phyloP scores from a whole-genome alignment of 2,329 filamentous ascomycete species.

The Didymella exigua region DNA sequence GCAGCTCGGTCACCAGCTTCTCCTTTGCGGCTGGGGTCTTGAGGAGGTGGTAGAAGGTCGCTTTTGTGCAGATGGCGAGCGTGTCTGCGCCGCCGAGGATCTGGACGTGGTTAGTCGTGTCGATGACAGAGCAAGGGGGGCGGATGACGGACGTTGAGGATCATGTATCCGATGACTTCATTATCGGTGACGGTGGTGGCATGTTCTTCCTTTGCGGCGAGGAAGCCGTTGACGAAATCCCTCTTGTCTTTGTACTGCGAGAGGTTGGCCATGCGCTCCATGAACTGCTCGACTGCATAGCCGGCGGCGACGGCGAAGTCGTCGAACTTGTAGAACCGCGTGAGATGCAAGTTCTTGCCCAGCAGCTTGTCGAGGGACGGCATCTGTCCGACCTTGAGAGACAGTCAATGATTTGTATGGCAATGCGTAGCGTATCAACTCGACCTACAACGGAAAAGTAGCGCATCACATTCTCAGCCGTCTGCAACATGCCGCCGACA shows the following conservation, averaged over 20 bases:
- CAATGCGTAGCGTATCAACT: too few relatives aligned
- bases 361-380: slow-evolving; percentile 36
- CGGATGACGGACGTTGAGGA: slow-evolving; percentile 26
- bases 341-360: slow-evolving; percentile 28
- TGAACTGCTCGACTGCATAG: slow-evolving; percentile 25
- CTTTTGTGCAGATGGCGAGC: slow-evolving; percentile 34
- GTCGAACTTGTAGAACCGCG: slow-evolving; percentile 30
- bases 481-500: slow-evolving; percentile 43
- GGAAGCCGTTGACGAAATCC: slow-evolving; percentile 32
- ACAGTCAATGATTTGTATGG: neutral
- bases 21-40: slow-evolving; percentile 27
- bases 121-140: neutral
- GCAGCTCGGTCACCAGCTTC: slow-evolving; percentile 34
- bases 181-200: slow-evolving; percentile 35
- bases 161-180: slow-evolving; percentile 41
- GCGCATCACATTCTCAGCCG: slow-evolving; percentile 43
- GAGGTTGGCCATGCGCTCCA: slow-evolving; percentile 29
- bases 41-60: slow-evolving; percentile 34
- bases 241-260: slow-evolving; percentile 24
- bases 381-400: slow-evolving; percentile 35
- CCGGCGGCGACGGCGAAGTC: slow-evolving; percentile 32
- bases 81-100: slow-evolving; percentile 43
- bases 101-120: neutral
- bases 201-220: slow-evolving; percentile 24
- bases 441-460: slow-evolving; percentile 36